Base-by-base conservation (phyloP, 2,329 filamentous ascomycete species). In the Alternaria arborescens region DNA sequence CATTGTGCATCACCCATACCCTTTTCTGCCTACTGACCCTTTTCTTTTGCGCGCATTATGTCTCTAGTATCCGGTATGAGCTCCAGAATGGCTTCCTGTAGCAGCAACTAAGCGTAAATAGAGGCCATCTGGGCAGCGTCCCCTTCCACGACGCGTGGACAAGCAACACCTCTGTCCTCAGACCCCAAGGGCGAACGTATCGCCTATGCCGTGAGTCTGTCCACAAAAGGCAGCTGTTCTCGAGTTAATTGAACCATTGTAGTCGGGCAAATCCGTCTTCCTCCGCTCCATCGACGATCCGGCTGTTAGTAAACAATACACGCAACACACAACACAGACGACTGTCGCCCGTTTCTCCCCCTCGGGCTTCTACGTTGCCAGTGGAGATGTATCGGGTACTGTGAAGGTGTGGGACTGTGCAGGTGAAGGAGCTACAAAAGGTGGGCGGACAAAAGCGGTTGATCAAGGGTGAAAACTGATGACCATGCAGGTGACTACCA, bases 241-340 rank as follows among this genome's bases (percentile, higher is more conserved):
- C 5, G 34, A 54, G 61, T 61, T 67, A 53, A 63, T 55, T 48
- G 16, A n/a, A 30, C 43, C 24, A 34, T 8, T 46, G 12, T 70
- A 96, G 93, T 94, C 93, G 54, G 94, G 93, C 75, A 98, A 98
- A 84, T 98, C 94, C 64, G 90, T 99, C 81, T 98, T 97, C 82
- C 85, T 99, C 48, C 93, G 95, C 71, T 94, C 90, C 65, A 97
- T 99, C 82, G 94, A 99, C 82, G 84, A 95, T 77, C 94, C 94
- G 53, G 86, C 92, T 67, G 81, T 90, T 65, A 89, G 89, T 79
- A 93, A 91, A 76, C 94, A 99, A 80, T 99, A 98, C 82, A 96
- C 90, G 14, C 90, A 91, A 71, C 95, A 99, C 82, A 97, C 92
- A 47, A 86, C 91, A 46, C 86, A 90, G 64, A 97, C 95, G 1